phyloP scores from a whole-genome alignment of 768 basidiomycete species.

The Tylopilus rubrobrunneus region DNA sequence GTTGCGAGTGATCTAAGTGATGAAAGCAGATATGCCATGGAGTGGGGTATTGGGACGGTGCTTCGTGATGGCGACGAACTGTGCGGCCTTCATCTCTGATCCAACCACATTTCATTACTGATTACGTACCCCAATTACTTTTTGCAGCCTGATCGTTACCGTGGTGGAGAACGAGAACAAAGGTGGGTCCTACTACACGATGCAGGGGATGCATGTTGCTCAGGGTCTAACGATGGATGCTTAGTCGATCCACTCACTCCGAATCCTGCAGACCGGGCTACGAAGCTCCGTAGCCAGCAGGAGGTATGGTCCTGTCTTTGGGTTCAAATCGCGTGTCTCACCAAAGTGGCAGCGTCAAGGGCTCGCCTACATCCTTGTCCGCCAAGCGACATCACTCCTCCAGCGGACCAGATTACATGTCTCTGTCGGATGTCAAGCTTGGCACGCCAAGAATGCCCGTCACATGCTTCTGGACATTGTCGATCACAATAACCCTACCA shows the following conservation, averaged over 20 bases:
- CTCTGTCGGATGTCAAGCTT: constrained; percentile 86
- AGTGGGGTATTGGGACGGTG: constrained; percentile 98
- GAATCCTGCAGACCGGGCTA: constrained; percentile 67
- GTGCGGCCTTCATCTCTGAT: constrained; percentile 30
- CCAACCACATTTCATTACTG: not conserved
- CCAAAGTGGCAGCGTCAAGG: constrained; percentile 66
- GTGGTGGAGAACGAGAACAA: constrained; percentile 92
- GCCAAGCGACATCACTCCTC: constrained; percentile 84
- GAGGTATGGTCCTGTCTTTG: constrained; percentile 52
- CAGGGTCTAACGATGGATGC: constrained; percentile 4
- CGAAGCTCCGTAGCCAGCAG: constrained; percentile 85
- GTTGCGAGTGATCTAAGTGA: constrained; percentile 94
- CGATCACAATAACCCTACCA: constrained; percentile 80
- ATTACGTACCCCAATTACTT: not conserved
- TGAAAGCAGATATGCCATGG: constrained; percentile 90
- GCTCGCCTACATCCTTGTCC: constrained; percentile 79
- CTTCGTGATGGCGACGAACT: constrained; percentile 92
- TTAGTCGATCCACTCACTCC: constrained; percentile 67
- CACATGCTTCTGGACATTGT: constrained; percentile 92
- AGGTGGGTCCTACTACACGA: constrained; percentile 41
- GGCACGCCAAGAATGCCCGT: constrained; percentile 93
- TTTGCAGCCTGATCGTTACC: constrained; percentile 68
- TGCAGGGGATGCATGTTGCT: not conserved
- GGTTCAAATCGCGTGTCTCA: constrained; percentile 9
- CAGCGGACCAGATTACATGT: constrained; percentile 90